A percentile compares a stretch with the other conserved stretches of the same genome.
Conservation (phyloP, 1,284 basidiomycete genomes). For the Puccinia triticina region DNA sequence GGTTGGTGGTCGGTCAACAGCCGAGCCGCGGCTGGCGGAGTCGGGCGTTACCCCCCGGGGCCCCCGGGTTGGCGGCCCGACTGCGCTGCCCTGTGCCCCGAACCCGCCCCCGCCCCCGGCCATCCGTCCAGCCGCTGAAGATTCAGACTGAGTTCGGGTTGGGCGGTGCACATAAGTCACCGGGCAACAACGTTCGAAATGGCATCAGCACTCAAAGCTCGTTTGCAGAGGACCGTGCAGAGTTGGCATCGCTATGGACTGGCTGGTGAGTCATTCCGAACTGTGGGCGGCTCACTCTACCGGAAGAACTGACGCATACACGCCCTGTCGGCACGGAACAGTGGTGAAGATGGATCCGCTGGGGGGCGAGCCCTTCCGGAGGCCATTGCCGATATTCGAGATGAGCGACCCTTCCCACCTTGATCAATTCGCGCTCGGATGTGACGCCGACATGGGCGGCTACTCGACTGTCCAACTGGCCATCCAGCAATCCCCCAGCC, state of each 20-base stretch:
- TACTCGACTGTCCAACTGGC: constrained; percentile 63
- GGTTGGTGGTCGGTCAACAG: too few relatives aligned
- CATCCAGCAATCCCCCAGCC: constrained; percentile 13
- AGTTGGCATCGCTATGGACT: constrained; percentile 45
- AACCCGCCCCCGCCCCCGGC: too few relatives aligned
- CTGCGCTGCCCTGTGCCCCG: too few relatives aligned
- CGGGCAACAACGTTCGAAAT: not conserved
- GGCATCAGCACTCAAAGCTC: constrained; percentile 46
- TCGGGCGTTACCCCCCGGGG: too few relatives aligned
- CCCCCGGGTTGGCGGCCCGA: too few relatives aligned
- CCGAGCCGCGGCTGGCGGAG: too few relatives aligned
- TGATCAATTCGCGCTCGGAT: constrained; percentile 71
- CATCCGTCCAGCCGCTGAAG: too few relatives aligned
- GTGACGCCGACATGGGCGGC: constrained; percentile 82
- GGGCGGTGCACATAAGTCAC: too few relatives aligned
- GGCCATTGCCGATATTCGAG: constrained; percentile 45
- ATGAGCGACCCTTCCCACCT: constrained; percentile 62
- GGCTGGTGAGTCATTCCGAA: constrained; percentile 30
- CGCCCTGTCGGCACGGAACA: not conserved
- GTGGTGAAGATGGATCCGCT: constrained; percentile 45
- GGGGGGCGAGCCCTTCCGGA: constrained; percentile 25
- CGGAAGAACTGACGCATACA: not conserved
- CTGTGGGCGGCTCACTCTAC: not conserved
- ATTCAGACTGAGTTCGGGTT: too few relatives aligned
- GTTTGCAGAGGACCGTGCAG: constrained; percentile 32